Percentiles rank a stretch among this genome's conserved stretches.
phyloP scores from a whole-genome alignment of 1,284 basidiomycete genomes.

The Coniophora puteana region DNA sequence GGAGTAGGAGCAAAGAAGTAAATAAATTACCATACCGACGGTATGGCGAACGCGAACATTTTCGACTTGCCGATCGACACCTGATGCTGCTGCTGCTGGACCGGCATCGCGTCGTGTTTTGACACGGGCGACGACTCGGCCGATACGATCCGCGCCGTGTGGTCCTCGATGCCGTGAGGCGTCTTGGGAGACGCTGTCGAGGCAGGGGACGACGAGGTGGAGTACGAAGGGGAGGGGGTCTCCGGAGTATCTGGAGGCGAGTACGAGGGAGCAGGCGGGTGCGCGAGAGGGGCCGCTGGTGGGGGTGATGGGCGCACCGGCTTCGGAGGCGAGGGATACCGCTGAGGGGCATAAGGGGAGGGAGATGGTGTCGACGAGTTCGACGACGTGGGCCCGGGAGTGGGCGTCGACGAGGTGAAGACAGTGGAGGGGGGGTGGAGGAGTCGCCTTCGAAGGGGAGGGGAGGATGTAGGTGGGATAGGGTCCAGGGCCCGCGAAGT shows the following conservation, averaged over 20 bases:
- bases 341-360: slow-evolving; percentile 44
- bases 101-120: slow-evolving; percentile 24
- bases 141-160: slow-evolving; percentile 41
- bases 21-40: slow-evolving; percentile 44
- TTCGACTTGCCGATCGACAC: too few species aligned
- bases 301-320: too few species aligned
- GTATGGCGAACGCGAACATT: slow-evolving; percentile 46
- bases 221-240: slow-evolving; percentile 45
- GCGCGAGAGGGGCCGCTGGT: too few species aligned
- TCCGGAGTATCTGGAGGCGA: slow-evolving; percentile 39
- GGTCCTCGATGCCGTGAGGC: slow-evolving; percentile 44
- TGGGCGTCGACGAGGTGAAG: slow-evolving; percentile 44
- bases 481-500: slow-evolving; percentile 53
- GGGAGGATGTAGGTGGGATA: slow-evolving; percentile 60
- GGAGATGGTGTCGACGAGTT: too few species aligned
- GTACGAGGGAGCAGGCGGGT: slow-evolving; percentile 18
- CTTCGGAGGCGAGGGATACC: slow-evolving; percentile 38
- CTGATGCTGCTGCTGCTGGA: slow-evolving; percentile 26
- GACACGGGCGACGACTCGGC: slow-evolving; percentile 35
- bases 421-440: slow-evolving; percentile 46
- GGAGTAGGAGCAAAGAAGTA: too few species aligned
- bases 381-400: slow-evolving; percentile 47
- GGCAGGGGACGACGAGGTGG: slow-evolving; percentile 48
- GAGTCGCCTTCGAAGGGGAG: slow-evolving; percentile 49
- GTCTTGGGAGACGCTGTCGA: slow-evolving; percentile 54